Evolutionary conservation across 805 yeast genomes (phyloP).

Genomic region (Peterozyma toletana): DNA sequence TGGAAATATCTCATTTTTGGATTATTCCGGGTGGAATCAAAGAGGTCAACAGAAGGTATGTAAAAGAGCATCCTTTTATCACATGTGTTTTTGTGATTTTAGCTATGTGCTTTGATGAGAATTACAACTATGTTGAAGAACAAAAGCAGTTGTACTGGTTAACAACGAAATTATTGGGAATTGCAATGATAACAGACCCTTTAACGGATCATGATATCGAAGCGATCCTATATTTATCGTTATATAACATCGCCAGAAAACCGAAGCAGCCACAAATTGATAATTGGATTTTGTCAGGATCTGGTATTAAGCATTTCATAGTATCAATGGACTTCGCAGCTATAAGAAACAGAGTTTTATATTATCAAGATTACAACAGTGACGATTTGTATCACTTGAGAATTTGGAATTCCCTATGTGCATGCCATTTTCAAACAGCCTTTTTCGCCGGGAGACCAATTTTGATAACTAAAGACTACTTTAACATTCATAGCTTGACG

Average conservation of each 20-base stretch:
- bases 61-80: constrained; percentile 43
- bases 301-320: constrained; percentile 42
- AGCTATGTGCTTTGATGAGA: constrained; percentile 51
- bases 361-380: constrained; percentile 14
- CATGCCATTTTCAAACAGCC: constrained; percentile 43
- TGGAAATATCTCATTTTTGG: constrained; percentile 52
- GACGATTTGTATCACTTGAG: constrained; percentile 46
- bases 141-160: constrained; percentile 39
- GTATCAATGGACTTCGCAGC: constrained; percentile 36
- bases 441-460: constrained; percentile 43
- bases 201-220: constrained; percentile 55
- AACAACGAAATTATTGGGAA: constrained; percentile 42
- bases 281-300: constrained; percentile 43
- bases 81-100: constrained; percentile 45
- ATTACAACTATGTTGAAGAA: constrained; percentile 37
- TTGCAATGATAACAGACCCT: constrained; percentile 42
- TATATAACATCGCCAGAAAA: constrained; percentile 48
- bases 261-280: constrained; percentile 46
- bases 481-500: constrained; percentile 34
- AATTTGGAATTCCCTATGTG: constrained; percentile 44
- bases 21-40: constrained; percentile 56
- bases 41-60: constrained; percentile 37
- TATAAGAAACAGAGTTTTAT: constrained; percentile 29
- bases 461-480: constrained; percentile 28
- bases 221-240: constrained; percentile 46